Base-by-base conservation (phyloP, 257 asterid genomes). In the Mitragyna speciosa region DNA sequence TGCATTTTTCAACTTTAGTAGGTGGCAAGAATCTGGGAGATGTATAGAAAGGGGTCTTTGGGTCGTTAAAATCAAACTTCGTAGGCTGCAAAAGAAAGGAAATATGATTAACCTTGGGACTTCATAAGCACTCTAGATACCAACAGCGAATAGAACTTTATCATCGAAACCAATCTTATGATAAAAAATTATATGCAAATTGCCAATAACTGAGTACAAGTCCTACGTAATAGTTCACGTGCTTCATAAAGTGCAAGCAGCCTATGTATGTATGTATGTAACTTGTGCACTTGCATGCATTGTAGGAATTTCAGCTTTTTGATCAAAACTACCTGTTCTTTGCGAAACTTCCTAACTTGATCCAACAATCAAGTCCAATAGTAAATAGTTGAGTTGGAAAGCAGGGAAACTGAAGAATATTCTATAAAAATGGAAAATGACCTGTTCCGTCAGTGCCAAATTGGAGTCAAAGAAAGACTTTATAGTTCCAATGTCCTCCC, bases 401-500 rank as follows among this genome's bases (percentile, higher is more conserved):
- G 68, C 22, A 64, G 65, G 24, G 63, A 54, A 56, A 67, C 64
- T 12, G 11, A 51, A 66, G 72, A 48, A 73, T 45, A 54, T 64
- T 67, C 54, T 20, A 22, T 36, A 24, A 66, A 67, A n/a, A 39
- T 36, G 72, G 28, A 10, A 75, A 54, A 78, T 68, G 54, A 93
- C 98, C 98, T 95, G 96, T 84, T 94, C 89, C 1, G 98, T 84
- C 73, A 96, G 96, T 82, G 97, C 98, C 87, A 96, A 89, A 85
- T 96, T 96, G 74, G 98, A 96, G 73, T 96, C 95, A 30, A 90
- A 96, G 83, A 96, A 94, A n/a, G 98, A 87, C 86, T 86, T 92
- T 47, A 94, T 87, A 45, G 98, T 92, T 83, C 99, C 98, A 49
- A 95, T 95, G 84, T 95, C 99, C 85, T 95, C 99, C 98, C 98